Evolutionary conservation across 2,329 filamentous ascomycete genomes (phyloP).

Genomic region (Clonostachys chloroleuca): DNA sequence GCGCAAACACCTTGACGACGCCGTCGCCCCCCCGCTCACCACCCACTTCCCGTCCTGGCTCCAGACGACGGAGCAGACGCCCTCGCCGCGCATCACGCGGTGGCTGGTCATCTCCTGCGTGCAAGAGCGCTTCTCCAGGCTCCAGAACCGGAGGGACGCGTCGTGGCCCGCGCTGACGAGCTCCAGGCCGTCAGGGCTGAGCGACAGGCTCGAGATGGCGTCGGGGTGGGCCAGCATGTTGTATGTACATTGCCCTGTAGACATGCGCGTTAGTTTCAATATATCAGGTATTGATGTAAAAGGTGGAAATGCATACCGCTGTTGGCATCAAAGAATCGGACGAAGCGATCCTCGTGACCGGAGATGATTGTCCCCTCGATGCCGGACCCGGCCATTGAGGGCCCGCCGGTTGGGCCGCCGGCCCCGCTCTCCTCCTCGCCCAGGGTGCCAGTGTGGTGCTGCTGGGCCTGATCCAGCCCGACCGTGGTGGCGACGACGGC

Average conservation of each 20-base stretch:
- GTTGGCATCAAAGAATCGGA: slow-evolving; percentile 97
- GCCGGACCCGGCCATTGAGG: slow-evolving; percentile 64
- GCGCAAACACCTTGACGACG: slow-evolving; percentile 85
- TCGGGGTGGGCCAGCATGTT: slow-evolving; percentile 96
- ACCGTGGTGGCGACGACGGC: slow-evolving; percentile 83
- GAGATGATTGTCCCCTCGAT: slow-evolving; percentile 94
- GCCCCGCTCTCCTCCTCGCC: slow-evolving; percentile 71
- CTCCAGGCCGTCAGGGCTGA: slow-evolving; percentile 90
- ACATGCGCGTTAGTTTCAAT: slow-evolving; percentile 5
- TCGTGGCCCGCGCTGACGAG: slow-evolving; percentile 95
- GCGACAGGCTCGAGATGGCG: slow-evolving; percentile 83
- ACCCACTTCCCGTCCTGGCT: slow-evolving; percentile 93
- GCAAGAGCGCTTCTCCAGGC: slow-evolving; percentile 89
- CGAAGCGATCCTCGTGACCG: slow-evolving; percentile 93
- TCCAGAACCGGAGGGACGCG: slow-evolving; percentile 94
- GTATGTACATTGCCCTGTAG: slow-evolving; percentile 95
- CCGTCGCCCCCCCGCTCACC: slow-evolving; percentile 94
- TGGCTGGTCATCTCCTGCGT: slow-evolving; percentile 94
- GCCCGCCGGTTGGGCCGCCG: slow-evolving; percentile 73
- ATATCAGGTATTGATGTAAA: neutral
- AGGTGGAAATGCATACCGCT: slow-evolving; percentile 80
- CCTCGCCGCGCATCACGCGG: slow-evolving; percentile 91
- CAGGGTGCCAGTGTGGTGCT: slow-evolving; percentile 44
- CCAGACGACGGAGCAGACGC: slow-evolving; percentile 92
- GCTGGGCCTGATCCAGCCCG: slow-evolving; percentile 65